Evolutionary conservation across 2,329 filamentous ascomycete genomes (phyloP).

Genomic region (Dryadomyces quercus-mongolicae): DNA sequence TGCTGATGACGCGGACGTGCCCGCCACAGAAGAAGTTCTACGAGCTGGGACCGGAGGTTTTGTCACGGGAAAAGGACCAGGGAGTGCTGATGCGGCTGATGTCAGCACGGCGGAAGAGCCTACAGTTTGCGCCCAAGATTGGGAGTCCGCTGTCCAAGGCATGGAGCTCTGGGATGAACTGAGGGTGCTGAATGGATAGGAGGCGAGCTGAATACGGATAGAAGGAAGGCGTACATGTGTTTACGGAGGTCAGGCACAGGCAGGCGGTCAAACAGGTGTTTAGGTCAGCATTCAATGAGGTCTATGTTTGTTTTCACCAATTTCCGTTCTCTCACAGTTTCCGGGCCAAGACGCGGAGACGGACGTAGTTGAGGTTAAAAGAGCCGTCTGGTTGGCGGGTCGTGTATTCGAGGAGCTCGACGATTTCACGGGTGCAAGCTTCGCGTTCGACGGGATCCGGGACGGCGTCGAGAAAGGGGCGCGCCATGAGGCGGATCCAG

Average conservation of each 20-base stretch:
- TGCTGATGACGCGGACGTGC: conserved; percentile 38
- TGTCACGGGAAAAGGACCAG: conserved; percentile 40
- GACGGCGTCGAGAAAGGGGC: conserved; percentile 42
- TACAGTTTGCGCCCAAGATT: conserved; percentile 66
- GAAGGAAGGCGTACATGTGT: no score
- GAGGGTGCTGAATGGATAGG: neutral
- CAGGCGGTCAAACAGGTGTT: no score
- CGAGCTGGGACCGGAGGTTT: conserved; percentile 30
- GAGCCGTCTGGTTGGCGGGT: conserved; percentile 45
- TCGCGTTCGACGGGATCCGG: conserved; percentile 33
- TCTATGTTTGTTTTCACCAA: no score
- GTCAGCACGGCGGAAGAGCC: conserved; percentile 62
- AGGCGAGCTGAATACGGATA: no score
- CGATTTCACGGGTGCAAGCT: conserved; percentile 38
- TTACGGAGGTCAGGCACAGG: no score
- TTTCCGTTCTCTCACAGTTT: no score
- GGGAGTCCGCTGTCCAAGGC: conserved; percentile 56
- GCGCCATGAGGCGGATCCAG: conserved; percentile 55
- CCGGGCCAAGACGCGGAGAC: conserved; percentile 17
- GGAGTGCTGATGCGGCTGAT: conserved; percentile 50
- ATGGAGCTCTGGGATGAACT: conserved; percentile 24
- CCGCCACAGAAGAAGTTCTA: conserved; percentile 33
- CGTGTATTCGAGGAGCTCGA: conserved; percentile 40
- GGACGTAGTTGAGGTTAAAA: conserved; percentile 40
- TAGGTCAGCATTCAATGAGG: no score